These are phyloP conservation scores for Neofusicoccum sp. DNA, from an alignment of 2,329 filamentous ascomycete genomes.

Conservation along the genomic window DNA sequence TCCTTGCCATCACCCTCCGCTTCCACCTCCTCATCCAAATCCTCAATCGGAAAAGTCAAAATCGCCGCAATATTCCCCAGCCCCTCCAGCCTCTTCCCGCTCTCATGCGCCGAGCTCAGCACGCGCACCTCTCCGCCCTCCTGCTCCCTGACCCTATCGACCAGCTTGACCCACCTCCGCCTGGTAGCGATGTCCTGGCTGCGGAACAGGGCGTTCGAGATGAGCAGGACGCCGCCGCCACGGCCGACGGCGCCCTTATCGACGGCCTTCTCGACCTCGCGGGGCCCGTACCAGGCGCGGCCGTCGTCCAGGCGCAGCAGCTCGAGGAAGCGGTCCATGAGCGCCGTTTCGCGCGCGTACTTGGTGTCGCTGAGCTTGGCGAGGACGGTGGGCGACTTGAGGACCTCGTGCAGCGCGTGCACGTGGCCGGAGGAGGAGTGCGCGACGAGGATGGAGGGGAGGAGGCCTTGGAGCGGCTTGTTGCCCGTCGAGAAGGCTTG, in stretches of 20 bases:
- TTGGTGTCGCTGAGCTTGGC: slow-evolving; percentile 80
- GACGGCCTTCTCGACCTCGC: slow-evolving; percentile 78
- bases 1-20: slow-evolving; percentile 28
- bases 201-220: slow-evolving; percentile 85
- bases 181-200: slow-evolving; percentile 74
- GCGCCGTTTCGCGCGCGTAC: slow-evolving; percentile 76
- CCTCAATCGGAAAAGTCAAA: slow-evolving; percentile 81
- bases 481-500: slow-evolving; percentile 66
- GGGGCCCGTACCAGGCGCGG: slow-evolving; percentile 84
- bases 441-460: slow-evolving; percentile 67
- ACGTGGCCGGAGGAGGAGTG: slow-evolving; percentile 84
- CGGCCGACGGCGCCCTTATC: slow-evolving; percentile 84
- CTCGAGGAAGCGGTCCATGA: slow-evolving; percentile 81
- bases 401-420: slow-evolving; percentile 82
- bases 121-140: slow-evolving; percentile 85
- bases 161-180: slow-evolving; percentile 77
- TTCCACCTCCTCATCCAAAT: slow-evolving; percentile 70
- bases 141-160: slow-evolving; percentile 77
- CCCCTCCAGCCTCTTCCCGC: slow-evolving; percentile 78
- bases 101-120: slow-evolving; percentile 93
- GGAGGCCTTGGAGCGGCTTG: slow-evolving; percentile 64
- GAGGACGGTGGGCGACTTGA: slow-evolving; percentile 76
- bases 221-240: slow-evolving; percentile 78
- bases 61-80: slow-evolving; percentile 87
- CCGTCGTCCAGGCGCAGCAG: slow-evolving; percentile 81